Percentiles rank a stretch among this genome's conserved stretches.
phyloP scores from a whole-genome alignment of 305 asterid species.

The Solanum aculeatissimum region DNA sequence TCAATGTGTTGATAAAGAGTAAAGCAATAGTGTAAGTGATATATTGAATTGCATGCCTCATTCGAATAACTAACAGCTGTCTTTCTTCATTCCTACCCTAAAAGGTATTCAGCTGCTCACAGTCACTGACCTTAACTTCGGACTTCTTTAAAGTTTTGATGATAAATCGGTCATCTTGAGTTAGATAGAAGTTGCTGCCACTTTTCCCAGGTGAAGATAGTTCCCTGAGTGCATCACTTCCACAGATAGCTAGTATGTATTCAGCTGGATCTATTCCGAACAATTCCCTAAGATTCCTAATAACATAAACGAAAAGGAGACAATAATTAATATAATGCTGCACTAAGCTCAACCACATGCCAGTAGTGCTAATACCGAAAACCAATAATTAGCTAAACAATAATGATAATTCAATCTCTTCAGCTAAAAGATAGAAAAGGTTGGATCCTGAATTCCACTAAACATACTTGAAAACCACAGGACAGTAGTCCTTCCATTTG shows the following conservation, averaged over 20 bases:
- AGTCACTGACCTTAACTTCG: constrained; percentile 80
- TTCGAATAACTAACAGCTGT: background rate
- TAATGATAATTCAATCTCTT: background rate
- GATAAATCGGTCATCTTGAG: constrained; percentile 95
- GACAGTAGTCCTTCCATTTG: constrained; percentile 96
- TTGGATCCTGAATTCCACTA: background rate
- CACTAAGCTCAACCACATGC: background rate
- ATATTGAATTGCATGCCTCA: background rate
- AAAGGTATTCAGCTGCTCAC: background rate
- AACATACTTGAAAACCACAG: constrained; percentile 73
- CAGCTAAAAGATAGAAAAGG: background rate
- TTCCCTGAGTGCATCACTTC: constrained; percentile 85
- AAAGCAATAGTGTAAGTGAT: background rate
- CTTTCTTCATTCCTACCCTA: background rate
- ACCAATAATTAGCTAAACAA: background rate
- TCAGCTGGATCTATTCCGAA: constrained; percentile 95
- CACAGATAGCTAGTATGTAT: constrained; percentile 92
- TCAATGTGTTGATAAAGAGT: background rate
- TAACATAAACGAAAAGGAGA: constrained; percentile 1
- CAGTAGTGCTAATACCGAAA: background rate
- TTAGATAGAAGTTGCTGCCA: constrained; percentile 89
- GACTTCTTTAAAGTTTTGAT: constrained; percentile 95
- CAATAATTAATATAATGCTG: constrained; percentile 1
- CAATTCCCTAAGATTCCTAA: constrained; percentile 74
- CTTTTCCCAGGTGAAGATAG: constrained; percentile 98